Evolutionary conservation across 106 monocot genomes (phyloP), one percentile per base, ranked within the genome.

Genomic region (Triglochin maritima): DNA sequence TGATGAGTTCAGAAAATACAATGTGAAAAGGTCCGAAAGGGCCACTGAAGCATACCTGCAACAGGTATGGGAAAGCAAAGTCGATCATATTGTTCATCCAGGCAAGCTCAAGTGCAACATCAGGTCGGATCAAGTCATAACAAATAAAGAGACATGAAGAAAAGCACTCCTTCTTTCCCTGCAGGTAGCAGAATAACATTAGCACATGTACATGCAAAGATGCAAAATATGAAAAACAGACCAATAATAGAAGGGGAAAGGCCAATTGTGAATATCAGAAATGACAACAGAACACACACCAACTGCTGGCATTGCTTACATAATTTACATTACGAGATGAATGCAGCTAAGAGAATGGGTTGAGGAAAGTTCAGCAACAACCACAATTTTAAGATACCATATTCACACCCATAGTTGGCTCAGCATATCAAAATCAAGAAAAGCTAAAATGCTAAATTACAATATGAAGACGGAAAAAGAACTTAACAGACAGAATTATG

Each of bases 101-200:
- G 9, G 96, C 87, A 82, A 96, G 88, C 67, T 96, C 96, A 46
- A 96, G 87, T 48, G 83, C 88, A 59, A 96, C 81, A 80, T 96
- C 96, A 43, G 90, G 81, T 16, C 96, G 81, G 69, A 96, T 90
- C 72, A 96, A 71, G 71, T 96, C 96, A 68, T 96, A 96, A 67
- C 96, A 96, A 70, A 96, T 80, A 60, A 96, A 96, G 62, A 96
- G 84, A 59, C 96, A 91, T 15, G 96, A 87, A 49, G 96, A 90
- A 79, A 96, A 96, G 61, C 96, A 96, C 82, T 96, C 96, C 69
- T 96, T 96, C 96, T 96, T 96, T 47, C 90, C 96, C 96, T 96
- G 90, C 57, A 80, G 13, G 74, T 70, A 8, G 49, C 43, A 16
- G 56, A 9, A 6, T 6, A 66, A 52, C 6, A 49, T 10, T 4